phyloP scores from a whole-genome alignment of 202 grass and related monocot species.

The Schoenoplectus tabernaemontani region DNA sequence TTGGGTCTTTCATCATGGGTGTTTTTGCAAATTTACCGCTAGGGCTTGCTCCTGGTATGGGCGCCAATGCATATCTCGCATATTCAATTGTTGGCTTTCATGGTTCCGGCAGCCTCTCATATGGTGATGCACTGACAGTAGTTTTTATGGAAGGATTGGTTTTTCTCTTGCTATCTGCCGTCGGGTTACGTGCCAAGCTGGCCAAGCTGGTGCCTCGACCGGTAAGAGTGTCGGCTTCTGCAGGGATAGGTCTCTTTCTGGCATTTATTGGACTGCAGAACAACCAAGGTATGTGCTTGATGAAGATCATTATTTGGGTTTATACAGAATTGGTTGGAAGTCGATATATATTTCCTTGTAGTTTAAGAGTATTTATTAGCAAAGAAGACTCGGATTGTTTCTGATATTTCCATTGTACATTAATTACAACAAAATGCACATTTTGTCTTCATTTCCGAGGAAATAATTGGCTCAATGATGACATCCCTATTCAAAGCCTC shows the following conservation, averaged over 20 bases:
- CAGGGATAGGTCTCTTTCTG: conserved; percentile 45
- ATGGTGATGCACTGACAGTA: conserved; percentile 25
- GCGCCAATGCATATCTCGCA: conserved; percentile 37
- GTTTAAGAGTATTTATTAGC: not conserved
- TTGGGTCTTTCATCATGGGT: conserved; percentile 39
- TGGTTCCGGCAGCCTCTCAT: conserved; percentile 33
- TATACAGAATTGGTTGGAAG: not conserved
- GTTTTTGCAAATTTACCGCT: conserved; percentile 37
- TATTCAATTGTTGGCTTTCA: conserved; percentile 45
- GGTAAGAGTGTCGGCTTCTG: conserved; percentile 31
- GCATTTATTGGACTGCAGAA: conserved; percentile 43
- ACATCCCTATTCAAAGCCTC: not conserved
- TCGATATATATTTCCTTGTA: not conserved
- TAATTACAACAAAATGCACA: not conserved
- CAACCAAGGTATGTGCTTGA: conserved; percentile 13
- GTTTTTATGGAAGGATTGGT: conserved; percentile 36
- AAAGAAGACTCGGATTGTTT: not conserved
- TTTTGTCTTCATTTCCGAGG: not conserved
- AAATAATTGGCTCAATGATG: not conserved
- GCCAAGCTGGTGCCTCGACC: conserved; percentile 33
- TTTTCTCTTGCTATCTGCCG: conserved; percentile 30
- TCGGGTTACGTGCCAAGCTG: conserved; percentile 30
- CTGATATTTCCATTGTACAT: not conserved
- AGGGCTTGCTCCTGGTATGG: conserved; percentile 44
- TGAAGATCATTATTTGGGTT: not conserved